Base-by-base conservation (phyloP, 805 yeast genomes). In the Debaryomyces castellii region DNA sequence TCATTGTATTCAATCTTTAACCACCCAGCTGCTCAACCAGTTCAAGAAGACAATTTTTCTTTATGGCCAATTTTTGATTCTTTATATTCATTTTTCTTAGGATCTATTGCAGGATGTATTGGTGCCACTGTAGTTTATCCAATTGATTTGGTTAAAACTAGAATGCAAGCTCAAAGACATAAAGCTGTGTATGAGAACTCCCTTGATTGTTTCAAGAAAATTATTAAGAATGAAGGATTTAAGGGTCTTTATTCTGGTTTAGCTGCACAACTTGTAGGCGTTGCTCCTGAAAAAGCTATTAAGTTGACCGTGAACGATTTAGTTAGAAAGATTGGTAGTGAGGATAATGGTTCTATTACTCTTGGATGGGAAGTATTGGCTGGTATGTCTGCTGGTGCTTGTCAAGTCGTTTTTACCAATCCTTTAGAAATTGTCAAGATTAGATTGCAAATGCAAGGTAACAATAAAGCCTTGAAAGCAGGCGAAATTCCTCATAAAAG, bases 41-140 rank as follows among this genome's bases (percentile, higher is more conserved):
- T 64, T 22, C 58, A 57, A 40, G 56, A 62, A 25, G 77, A 72
- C 48, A 72, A 71, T 57, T 72, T 72, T 45, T 63, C 70, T 8
- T 65, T 72, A 48, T 71, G 74, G 75, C 77, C 77, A 25, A 70
- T 73, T 47, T 71, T 71, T 45, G 95, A 88, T 60, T 88, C 96
- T 7, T 76, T 85, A 45, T 89, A 91, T 68, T 89, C 95, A 48
- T 92, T 92, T 66, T 71, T 87, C 24, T 73, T 92, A 48, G 99
- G 99, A 14, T 89, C 97, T 3, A 77, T 91, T 41, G 98, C 99
- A 25, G 99, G 99, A 48, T 94, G 97, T 56, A 83, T 92, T 66
- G 99, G 99, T 51, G 97, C 99, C n/a, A 89, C 97, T 5, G 88
- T 87, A 12, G 99, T 92, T 37, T 92, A 92, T 64, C 99, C 99